Evolutionary conservation across 2,329 filamentous ascomycete genomes (phyloP).

Genomic region (Sclerotinia glacialis): DNA sequence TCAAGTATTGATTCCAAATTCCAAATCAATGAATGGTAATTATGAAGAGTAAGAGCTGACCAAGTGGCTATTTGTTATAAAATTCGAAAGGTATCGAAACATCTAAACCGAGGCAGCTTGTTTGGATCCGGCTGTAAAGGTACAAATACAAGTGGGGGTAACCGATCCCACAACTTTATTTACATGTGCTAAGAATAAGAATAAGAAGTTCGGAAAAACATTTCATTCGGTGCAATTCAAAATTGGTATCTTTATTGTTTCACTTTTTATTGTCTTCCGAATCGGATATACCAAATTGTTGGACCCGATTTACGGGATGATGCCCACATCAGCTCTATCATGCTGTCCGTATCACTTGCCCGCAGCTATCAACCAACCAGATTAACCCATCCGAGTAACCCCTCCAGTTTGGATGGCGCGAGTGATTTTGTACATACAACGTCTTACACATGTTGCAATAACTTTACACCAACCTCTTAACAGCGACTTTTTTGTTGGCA

Average conservation of each 20-base stretch:
- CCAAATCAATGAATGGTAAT: neutral
- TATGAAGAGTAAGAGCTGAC: neutral
- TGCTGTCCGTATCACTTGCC: neutral
- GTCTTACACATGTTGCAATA: constrained; percentile 27
- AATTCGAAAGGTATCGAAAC: neutral
- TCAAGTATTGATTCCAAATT: neutral
- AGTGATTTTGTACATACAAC: constrained; percentile 26
- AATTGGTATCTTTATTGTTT: neutral
- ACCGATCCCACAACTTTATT: neutral
- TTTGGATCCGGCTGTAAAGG: neutral
- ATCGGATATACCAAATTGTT: constrained; percentile 1
- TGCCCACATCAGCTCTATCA: neutral
- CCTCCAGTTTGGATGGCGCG: neutral
- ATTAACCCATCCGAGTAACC: neutral
- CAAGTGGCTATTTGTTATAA: neutral
- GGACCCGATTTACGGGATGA: neutral
- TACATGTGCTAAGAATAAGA: neutral
- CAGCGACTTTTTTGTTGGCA: constrained; percentile 31
- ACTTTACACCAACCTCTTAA: constrained; percentile 30
- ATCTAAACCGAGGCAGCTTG: constrained; percentile 4
- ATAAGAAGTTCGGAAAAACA: neutral
- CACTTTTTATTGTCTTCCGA: neutral
- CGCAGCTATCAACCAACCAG: neutral
- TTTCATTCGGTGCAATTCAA: neutral
- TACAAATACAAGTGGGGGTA: neutral